A percentile compares a stretch with the other conserved stretches of the same genome.
These are phyloP conservation scores for Kodamaea sp. DNA, from an alignment of 1,139 yeast genomes.

Conservation along the genomic window DNA sequence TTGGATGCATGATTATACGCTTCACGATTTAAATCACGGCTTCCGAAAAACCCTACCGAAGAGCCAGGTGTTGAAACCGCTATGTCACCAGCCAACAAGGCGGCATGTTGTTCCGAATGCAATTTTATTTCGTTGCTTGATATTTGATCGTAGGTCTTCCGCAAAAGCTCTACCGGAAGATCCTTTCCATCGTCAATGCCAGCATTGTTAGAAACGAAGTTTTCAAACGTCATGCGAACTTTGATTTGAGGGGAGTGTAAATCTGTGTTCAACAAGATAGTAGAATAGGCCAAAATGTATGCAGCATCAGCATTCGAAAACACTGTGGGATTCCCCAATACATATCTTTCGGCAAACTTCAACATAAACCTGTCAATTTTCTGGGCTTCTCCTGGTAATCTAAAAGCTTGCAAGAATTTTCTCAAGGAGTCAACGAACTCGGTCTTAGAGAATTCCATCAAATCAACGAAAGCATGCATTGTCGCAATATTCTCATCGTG, in stretches of 20 bases:
- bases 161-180: constrained; percentile 72
- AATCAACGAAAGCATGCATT: constrained; percentile 93
- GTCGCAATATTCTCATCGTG: constrained; percentile 72
- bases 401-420: constrained; percentile 77
- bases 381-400: constrained; percentile 98
- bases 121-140: constrained; percentile 81
- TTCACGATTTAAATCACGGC: constrained; percentile 75
- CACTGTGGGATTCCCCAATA: constrained; percentile 79
- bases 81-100: constrained; percentile 68
- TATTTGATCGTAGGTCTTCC: constrained; percentile 73
- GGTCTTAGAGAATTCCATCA: constrained; percentile 70
- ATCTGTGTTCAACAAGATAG: constrained; percentile 91
- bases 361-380: constrained; percentile 96
- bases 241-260: constrained; percentile 86
- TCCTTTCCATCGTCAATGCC: constrained; percentile 95
- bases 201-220: constrained; percentile 78
- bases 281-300: constrained; percentile 88
- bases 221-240: constrained; percentile 83
- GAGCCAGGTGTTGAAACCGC: constrained; percentile 28
- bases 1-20: constrained; percentile 91
- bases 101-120: constrained; percentile 93
- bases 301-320: constrained; percentile 95
- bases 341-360: constrained; percentile 92
- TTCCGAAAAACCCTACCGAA: constrained; percentile 68
- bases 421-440: constrained; percentile 87